Percentiles rank a stretch among this genome's conserved stretches.
Evolutionary conservation across 2,329 filamentous ascomycete genomes (phyloP).

Genomic region (Proliferodiscus dingleyae): DNA sequence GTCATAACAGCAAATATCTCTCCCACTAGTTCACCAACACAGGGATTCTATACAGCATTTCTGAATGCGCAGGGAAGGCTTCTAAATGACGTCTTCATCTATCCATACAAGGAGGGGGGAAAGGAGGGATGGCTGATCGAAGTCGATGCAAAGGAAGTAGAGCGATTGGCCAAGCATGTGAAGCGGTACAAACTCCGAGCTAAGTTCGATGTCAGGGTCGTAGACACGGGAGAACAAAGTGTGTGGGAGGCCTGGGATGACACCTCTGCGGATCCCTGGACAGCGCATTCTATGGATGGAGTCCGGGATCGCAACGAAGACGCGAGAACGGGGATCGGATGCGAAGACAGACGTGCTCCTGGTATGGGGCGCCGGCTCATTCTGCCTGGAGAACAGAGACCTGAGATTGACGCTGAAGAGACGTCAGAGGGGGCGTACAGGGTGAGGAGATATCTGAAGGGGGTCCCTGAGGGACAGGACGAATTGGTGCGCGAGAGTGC

Average conservation of each 20-base stretch:
- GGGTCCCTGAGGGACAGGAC: slow-evolving; percentile 77
- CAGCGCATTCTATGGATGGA: no score
- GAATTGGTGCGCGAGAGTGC: slow-evolving; percentile 70
- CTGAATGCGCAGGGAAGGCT: slow-evolving; percentile 81
- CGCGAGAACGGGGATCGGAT: slow-evolving; percentile 23
- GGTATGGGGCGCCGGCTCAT: slow-evolving; percentile 50
- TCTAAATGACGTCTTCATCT: slow-evolving; percentile 86
- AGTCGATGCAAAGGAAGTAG: slow-evolving; percentile 65
- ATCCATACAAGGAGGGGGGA: slow-evolving; percentile 42
- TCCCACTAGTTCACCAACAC: slow-evolving; percentile 34
- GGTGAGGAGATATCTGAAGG: slow-evolving; percentile 70
- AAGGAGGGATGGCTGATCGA: slow-evolving; percentile 65
- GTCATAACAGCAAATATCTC: slow-evolving; percentile 70
- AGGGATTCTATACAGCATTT: slow-evolving; percentile 77
- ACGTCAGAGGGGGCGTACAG: slow-evolving; percentile 60
- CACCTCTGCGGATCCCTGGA: neutral
- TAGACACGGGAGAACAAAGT: slow-evolving; percentile 59
- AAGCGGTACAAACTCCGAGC: slow-evolving; percentile 81
- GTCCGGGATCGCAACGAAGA: slow-evolving; percentile 3
- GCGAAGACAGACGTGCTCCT: slow-evolving; percentile 48
- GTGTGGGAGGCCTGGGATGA: slow-evolving; percentile 69
- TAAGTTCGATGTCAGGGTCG: slow-evolving; percentile 64
- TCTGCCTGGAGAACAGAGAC: slow-evolving; percentile 33
- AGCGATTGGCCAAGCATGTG: slow-evolving; percentile 63
- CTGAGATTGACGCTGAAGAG: slow-evolving; percentile 35